Conservation (phyloP, 306 rosid species). For the Prunus campanulata region DNA sequence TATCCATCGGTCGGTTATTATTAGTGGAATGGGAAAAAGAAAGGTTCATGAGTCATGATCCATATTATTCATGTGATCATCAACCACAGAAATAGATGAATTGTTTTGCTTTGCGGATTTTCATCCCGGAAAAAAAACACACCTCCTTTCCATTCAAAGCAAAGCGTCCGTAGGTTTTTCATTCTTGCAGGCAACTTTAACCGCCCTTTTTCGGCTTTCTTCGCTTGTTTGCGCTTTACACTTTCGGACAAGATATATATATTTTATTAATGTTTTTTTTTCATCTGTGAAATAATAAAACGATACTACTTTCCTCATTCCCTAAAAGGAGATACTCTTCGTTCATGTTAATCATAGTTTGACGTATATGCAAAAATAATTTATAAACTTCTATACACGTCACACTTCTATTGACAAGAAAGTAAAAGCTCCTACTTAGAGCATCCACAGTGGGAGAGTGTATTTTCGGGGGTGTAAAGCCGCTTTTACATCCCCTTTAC, state of each 20-base stretch:
- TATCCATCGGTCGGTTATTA: neutral
- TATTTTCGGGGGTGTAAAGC: too few relatives aligned
- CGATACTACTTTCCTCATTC: too few relatives aligned
- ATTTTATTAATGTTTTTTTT: neutral
- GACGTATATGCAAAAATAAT: too few relatives aligned
- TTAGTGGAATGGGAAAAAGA: neutral
- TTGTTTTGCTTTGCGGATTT: neutral
- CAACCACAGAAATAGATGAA: too few relatives aligned
- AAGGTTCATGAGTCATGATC: neutral
- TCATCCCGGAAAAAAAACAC: neutral
- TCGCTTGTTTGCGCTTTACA: neutral
- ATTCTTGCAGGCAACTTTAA: slow-evolving; percentile 1
- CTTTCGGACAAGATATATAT: neutral
- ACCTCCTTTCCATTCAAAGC: neutral
- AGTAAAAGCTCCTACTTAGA: too few relatives aligned
- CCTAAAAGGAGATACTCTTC: too few relatives aligned
- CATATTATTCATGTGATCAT: too few relatives aligned
- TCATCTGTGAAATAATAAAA: neutral
- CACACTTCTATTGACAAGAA: too few relatives aligned
- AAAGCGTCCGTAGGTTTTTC: slow-evolving; percentile 1
- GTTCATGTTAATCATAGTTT: too few relatives aligned
- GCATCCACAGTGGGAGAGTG: too few relatives aligned
- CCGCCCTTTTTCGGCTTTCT: neutral
- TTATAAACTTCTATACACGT: too few relatives aligned
- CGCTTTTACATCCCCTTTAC: too few relatives aligned